Base-by-base conservation (phyloP, 2,329 filamentous ascomycete species). In the Fusarium luffae region DNA sequence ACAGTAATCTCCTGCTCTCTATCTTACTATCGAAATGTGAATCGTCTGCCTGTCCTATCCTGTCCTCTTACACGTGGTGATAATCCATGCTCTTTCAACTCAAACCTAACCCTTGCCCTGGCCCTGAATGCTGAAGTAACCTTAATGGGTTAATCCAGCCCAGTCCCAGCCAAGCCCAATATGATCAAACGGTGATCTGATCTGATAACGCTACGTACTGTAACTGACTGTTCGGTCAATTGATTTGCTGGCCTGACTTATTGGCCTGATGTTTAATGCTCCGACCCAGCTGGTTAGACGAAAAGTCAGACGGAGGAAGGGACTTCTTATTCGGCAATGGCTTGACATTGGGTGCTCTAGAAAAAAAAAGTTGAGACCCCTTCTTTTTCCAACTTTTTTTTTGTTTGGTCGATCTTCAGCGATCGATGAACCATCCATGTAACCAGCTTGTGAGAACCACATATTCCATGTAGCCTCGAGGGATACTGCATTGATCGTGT, bases 251-350 rank as follows among this genome's bases (percentile, higher is more conserved):
- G 42, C 28, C 43, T 55, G 46, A 44, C 40, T 54, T 43, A 16
- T 51, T 68, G 59, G 52, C 42, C 56, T 62, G 52, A 62, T 56
- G 40, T 57, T 70, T 54, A 37, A 62, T 50, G 54, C 34, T 43
- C 50, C 56, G 55, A 43, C 16, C 43, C 43, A 28, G 46, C n/a
- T 30, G 37, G 48, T 63, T 50, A 46, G 58, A 58, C 48, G 60
- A 23, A 46, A 50, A 48, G 37, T 23, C 27, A 44, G 23, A 58
- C 32, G 37, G 52, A 59, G n/a, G 12, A 43, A 43, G 61, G 30
- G 21, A 66, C 49, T 62, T 62, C 32, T 61, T 55, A 71, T 68
- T 72, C 59, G 66, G 52, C 68, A 70, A 65, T 70, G 59, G 62
- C 68, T 70, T 51, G 55, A 66, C 61, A 30, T 34, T 49, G 27